Percentiles rank a stretch among this genome's conserved stretches.
These are phyloP conservation scores for Austroboletus eburneus DNA, from an alignment of 768 basidiomycete genomes.

Conservation along the genomic window DNA sequence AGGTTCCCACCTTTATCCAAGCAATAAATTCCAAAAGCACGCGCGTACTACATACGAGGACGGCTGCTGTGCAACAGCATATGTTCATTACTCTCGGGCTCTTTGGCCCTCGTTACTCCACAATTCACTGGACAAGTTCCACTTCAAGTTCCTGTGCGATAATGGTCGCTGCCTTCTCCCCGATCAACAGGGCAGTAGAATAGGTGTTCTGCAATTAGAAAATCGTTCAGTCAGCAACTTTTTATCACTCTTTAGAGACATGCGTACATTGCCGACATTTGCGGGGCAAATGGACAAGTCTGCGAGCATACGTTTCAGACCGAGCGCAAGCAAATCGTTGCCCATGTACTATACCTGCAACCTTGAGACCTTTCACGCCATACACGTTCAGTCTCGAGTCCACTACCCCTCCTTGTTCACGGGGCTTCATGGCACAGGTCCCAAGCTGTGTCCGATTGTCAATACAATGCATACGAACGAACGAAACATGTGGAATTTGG, in stretches of 20 bases:
- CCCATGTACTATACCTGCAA: neutral
- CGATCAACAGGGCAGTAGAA: conserved; percentile 41
- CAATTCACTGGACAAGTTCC: no score
- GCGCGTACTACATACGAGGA: no score
- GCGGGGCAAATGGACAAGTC: conserved; percentile 6
- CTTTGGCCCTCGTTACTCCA: no score
- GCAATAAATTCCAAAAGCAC: no score
- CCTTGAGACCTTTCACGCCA: neutral
- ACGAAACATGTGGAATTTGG: no score
- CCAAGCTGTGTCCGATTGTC: conserved; percentile 38
- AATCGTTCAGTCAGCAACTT: neutral
- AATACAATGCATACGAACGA: neutral
- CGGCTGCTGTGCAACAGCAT: no score
- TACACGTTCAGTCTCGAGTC: neutral
- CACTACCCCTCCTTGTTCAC: neutral
- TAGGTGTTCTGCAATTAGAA: conserved; percentile 41
- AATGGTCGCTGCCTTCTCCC: conserved; percentile 59
- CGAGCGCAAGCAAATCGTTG: conserved; percentile 3
- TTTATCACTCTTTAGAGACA: neutral
- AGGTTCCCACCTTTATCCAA: no score
- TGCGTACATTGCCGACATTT: conserved; percentile 6
- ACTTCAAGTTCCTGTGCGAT: conserved; percentile 63
- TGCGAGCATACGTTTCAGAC: neutral
- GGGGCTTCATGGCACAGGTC: conserved; percentile 58
- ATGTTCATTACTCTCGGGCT: no score